A percentile compares a stretch with the other conserved stretches of the same genome.
These are phyloP conservation scores for Discostella stelligeroides DNA, from an alignment of 108 stramenopile genomes.

Conservation along the genomic window DNA sequence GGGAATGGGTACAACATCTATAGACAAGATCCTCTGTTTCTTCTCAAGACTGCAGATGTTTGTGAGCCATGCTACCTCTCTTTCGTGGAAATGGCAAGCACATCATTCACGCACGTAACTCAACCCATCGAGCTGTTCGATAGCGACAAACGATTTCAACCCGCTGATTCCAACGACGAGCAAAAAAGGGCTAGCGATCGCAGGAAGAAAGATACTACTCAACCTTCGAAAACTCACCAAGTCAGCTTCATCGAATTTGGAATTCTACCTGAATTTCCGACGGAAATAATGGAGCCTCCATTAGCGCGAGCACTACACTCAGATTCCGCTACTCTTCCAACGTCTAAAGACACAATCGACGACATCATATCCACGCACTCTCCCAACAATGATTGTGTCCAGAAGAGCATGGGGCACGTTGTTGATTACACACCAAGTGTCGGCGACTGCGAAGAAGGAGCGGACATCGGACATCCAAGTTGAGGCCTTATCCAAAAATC, in stretches of 20 bases:
- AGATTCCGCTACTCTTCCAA: neutral
- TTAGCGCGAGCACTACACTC: neutral
- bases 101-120: conserved; percentile 35
- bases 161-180: conserved; percentile 2
- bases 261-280: conserved; percentile 27
- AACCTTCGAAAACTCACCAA: neutral
- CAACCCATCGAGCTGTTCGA: conserved; percentile 25
- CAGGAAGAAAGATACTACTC: neutral
- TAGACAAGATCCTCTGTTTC: conserved; percentile 73
- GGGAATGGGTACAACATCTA: conserved; percentile 59
- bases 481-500: conserved; percentile 7
- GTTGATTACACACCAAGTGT: conserved; percentile 16
- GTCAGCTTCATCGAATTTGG: conserved; percentile 25
- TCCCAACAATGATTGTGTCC: neutral
- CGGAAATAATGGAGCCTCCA: conserved; percentile 36
- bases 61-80: conserved; percentile 85
- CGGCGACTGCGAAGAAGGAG: neutral
- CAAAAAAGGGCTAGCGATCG: neutral
- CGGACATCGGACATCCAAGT: neutral
- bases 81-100: conserved; percentile 64
- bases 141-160: conserved; percentile 1
- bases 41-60: conserved; percentile 69
- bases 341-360: neutral
- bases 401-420: conserved; percentile 11
- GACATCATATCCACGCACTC: neutral